Percentiles rank a stretch among this genome's conserved stretches.
Conservation (phyloP, 2,329 filamentous ascomycete species). For the Mycosphaerella sp. region DNA sequence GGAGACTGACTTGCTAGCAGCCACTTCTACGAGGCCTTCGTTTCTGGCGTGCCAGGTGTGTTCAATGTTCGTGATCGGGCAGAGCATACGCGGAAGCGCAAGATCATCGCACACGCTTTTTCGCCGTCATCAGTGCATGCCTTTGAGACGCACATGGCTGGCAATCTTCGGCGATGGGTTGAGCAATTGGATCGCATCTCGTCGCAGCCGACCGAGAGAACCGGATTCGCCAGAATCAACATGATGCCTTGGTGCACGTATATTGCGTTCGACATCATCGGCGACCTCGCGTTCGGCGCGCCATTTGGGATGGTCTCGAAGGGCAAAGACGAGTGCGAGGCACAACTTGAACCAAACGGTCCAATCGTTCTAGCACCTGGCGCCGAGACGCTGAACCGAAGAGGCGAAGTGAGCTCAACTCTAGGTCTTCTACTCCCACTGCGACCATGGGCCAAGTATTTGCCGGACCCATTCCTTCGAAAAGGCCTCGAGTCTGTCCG, state of each 20-base stretch:
- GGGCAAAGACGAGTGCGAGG: conserved; percentile 23
- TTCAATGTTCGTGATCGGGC: conserved; percentile 33
- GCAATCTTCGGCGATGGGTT: conserved; percentile 23
- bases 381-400: conserved; percentile 21
- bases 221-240: conserved; percentile 18
- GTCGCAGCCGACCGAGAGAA: conserved; percentile 3
- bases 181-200: conserved; percentile 21
- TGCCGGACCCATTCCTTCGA: conserved; percentile 26
- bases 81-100: conserved; percentile 34
- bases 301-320: conserved; percentile 27
- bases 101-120: conserved; percentile 34
- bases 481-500: conserved; percentile 23
- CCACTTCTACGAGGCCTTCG: conserved; percentile 33
- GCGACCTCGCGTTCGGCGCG: conserved; percentile 25
- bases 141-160: conserved; percentile 33
- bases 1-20: conserved; percentile 7
- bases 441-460: conserved; percentile 19
- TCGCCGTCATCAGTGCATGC: conserved; percentile 30
- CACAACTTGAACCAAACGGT: conserved; percentile 17
- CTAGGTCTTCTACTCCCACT: conserved; percentile 18
- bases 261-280: conserved; percentile 25
- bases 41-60: conserved; percentile 32
- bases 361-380: conserved; percentile 18
- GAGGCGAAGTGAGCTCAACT: conserved; percentile 24
- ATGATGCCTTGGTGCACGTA: conserved; percentile 27